Conservation (phyloP, 495 filamentous ascomycete genomes). For the Aspergillus haitiensis region DNA sequence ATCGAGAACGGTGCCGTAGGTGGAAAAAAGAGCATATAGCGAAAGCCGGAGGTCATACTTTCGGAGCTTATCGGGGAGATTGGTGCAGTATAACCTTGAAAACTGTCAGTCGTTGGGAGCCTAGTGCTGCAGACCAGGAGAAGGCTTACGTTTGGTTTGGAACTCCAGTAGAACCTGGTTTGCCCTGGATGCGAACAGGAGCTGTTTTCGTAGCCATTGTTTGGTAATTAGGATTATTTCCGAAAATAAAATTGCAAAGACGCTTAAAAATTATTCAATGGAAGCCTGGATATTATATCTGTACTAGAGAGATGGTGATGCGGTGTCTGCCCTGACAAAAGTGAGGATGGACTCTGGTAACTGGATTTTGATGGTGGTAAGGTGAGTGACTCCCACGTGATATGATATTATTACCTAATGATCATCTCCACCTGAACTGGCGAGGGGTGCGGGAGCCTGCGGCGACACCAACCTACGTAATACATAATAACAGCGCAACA, state of each 20-base stretch:
- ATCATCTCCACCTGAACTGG: background rate
- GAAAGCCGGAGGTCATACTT: conserved; percentile 80
- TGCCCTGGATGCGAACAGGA: conserved; percentile 39
- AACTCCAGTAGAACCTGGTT: conserved; percentile 36
- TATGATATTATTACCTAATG: background rate
- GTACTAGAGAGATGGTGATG: background rate
- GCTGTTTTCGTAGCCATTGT: conserved; percentile 44
- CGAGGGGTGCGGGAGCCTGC: background rate
- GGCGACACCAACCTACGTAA: conserved; percentile 1
- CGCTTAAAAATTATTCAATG: background rate
- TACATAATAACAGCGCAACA: conserved; percentile 2
- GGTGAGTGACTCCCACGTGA: background rate
- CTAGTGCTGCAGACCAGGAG: conserved; percentile 1
- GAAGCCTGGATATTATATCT: background rate
- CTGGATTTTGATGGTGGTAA: background rate
- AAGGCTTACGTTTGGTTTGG: conserved; percentile 73
- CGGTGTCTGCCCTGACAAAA: background rate
- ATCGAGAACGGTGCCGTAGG: conserved; percentile 90
- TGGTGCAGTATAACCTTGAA: conserved; percentile 77
- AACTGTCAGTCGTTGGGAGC: conserved; percentile 30
- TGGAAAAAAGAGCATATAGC: conserved; percentile 91
- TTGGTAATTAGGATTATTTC: background rate
- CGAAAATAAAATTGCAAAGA: background rate
- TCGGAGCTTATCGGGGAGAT: conserved; percentile 79
- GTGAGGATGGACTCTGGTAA: background rate